Conservation (phyloP, 2,329 filamentous ascomycete species). For the Tolypocladium endophyticum region DNA sequence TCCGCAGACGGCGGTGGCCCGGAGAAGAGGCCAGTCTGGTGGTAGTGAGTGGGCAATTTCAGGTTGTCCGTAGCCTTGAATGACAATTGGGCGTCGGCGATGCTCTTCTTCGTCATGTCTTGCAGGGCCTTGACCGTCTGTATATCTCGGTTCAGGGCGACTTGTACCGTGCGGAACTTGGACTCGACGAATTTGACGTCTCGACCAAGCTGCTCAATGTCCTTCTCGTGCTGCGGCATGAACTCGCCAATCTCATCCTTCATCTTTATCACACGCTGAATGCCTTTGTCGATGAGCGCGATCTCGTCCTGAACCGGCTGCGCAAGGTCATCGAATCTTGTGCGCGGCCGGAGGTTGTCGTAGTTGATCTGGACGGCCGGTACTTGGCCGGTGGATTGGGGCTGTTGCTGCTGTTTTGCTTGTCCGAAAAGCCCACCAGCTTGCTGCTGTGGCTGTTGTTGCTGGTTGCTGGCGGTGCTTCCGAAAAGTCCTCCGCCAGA, state of each 20-base stretch:
- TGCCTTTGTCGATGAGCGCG: conserved; percentile 65
- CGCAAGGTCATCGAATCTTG: conserved; percentile 82
- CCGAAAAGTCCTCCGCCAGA: conserved; percentile 15
- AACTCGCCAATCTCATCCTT: conserved; percentile 67
- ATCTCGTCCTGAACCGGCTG: conserved; percentile 73
- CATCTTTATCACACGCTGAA: conserved; percentile 69
- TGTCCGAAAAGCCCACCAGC: conserved; percentile 19
- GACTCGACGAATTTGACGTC: conserved; percentile 39
- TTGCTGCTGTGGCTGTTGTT: conserved; percentile 14
- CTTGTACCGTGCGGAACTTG: conserved; percentile 33
- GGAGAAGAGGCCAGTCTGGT: conserved; percentile 34
- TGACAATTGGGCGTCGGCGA: conserved; percentile 57
- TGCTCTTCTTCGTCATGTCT: conserved; percentile 49
- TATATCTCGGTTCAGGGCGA: conserved; percentile 43
- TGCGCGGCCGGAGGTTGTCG: conserved; percentile 71
- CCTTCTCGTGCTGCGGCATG: conserved; percentile 43
- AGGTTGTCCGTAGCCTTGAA: conserved; percentile 68
- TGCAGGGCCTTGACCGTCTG: conserved; percentile 54
- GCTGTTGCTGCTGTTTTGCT: conserved; percentile 12
- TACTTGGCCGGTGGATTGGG: conserved; percentile 37
- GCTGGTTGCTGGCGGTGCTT: conserved; percentile 3
- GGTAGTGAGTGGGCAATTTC: conserved; percentile 52
- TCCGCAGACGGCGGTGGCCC: conserved; percentile 17
- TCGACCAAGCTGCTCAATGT: conserved; percentile 35
- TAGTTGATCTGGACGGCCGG: conserved; percentile 72